Evolutionary conservation across 2,329 filamentous ascomycete genomes (phyloP).

Genomic region (Triangularia verruculosa): DNA sequence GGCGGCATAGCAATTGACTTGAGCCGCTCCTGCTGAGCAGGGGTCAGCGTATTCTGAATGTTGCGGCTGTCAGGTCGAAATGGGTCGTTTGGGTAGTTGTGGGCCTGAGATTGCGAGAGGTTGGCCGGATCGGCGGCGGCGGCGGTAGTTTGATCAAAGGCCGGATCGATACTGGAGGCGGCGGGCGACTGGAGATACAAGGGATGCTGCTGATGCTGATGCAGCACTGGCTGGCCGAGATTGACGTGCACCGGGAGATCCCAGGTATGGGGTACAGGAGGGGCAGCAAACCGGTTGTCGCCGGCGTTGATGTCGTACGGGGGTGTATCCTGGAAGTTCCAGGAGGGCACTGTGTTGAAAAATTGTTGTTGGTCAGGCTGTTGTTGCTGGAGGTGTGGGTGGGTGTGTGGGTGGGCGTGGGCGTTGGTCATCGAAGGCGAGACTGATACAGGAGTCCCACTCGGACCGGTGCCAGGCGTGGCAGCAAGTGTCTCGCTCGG

Average conservation of each 20-base stretch:
- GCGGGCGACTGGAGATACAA: slow-evolving; percentile 28
- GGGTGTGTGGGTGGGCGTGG: slow-evolving; percentile 28
- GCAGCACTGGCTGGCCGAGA: slow-evolving; percentile 36
- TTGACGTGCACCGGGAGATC: slow-evolving; percentile 30
- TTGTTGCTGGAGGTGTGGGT: neutral
- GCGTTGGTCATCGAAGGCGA: slow-evolving; percentile 25
- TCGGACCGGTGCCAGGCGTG: slow-evolving; percentile 15
- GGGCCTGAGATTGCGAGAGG: slow-evolving; percentile 17
- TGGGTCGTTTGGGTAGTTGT: slow-evolving; percentile 30
- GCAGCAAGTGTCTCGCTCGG: slow-evolving; percentile 10
- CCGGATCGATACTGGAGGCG: slow-evolving; percentile 37
- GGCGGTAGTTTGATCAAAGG: slow-evolving; percentile 18
- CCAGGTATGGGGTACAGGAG: slow-evolving; percentile 32
- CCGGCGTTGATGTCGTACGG: slow-evolving; percentile 46
- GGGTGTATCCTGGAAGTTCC: slow-evolving; percentile 48
- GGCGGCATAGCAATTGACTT: slow-evolving; percentile 63
- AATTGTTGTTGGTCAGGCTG: slow-evolving; percentile 26
- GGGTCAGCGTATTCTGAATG: slow-evolving; percentile 46
- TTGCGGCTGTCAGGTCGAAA: slow-evolving; percentile 29
- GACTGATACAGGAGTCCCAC: slow-evolving; percentile 19
- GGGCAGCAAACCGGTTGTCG: slow-evolving; percentile 32
- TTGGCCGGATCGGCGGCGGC: slow-evolving; percentile 26
- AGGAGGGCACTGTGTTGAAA: slow-evolving; percentile 40
- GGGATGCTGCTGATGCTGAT: slow-evolving; percentile 27
- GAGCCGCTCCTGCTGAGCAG: slow-evolving; percentile 59